A percentile compares a stretch with the other conserved stretches of the same genome.
Evolutionary conservation across 2,329 filamentous ascomycete species (phyloP).

Genomic region (Diaporthe australafricana): DNA sequence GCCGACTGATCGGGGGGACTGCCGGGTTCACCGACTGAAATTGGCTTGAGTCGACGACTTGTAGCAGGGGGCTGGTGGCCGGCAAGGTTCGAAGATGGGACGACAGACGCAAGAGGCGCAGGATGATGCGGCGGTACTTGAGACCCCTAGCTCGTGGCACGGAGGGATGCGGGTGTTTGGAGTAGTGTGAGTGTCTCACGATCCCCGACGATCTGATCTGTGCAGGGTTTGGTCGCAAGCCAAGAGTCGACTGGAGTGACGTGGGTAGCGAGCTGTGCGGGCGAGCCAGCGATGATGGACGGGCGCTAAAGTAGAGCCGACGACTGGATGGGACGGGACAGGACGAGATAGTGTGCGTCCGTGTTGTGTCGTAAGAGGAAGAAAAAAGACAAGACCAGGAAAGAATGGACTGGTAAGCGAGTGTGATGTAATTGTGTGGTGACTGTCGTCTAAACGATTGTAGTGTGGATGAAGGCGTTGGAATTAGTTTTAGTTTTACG

Average conservation of each 20-base stretch:
- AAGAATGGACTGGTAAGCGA: background rate
- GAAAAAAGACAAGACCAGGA: background rate
- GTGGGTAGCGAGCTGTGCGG: background rate
- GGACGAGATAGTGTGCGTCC: background rate
- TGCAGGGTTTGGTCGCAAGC: conserved; percentile 24
- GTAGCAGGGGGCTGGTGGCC: conserved; percentile 14
- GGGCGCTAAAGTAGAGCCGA: conserved; percentile 18
- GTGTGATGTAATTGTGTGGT: background rate
- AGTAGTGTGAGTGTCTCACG: conserved; percentile 45
- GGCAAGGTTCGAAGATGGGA: conserved; percentile 32
- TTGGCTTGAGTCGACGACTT: background rate
- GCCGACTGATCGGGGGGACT: conserved; percentile 11
- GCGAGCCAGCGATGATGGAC: background rate
- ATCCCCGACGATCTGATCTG: conserved; percentile 39
- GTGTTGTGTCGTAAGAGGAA: conserved; percentile 1
- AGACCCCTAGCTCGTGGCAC: conserved; percentile 40
- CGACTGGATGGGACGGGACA: conserved; percentile 1
- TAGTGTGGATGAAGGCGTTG: background rate
- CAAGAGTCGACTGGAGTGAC: conserved; percentile 12
- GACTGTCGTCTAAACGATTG: conserved; percentile 9
- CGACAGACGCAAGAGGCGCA: conserved; percentile 32
- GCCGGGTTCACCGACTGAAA: conserved; percentile 14
- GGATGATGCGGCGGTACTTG: conserved; percentile 29
- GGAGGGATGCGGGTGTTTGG: conserved; percentile 37
- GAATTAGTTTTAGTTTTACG: conserved; percentile 27